phyloP scores from a whole-genome alignment of 2,329 filamentous ascomycete species.

The Ceratocystiopsis brevicomis region DNA sequence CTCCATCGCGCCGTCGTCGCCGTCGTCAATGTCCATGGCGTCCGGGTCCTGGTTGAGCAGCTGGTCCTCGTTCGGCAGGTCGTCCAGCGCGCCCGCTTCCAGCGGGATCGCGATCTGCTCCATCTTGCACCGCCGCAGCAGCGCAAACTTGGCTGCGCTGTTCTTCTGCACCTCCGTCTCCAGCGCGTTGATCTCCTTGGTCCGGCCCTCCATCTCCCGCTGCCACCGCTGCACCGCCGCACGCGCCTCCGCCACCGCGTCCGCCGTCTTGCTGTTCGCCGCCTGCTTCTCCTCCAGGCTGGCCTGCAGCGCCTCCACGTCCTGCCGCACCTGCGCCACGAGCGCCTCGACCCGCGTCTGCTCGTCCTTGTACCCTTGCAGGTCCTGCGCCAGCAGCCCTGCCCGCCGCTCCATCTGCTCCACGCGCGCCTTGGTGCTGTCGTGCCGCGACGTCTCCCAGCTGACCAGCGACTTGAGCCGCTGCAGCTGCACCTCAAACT shows the following conservation, averaged over 20 bases:
- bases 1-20: conserved; percentile 38
- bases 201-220: conserved; percentile 56
- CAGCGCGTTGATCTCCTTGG: conserved; percentile 58
- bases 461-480: conserved; percentile 44
- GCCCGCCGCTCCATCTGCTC: conserved; percentile 47
- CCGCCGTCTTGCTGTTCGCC: conserved; percentile 48
- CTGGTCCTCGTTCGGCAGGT: conserved; percentile 72
- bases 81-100: conserved; percentile 56
- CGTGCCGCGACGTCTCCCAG: conserved; percentile 34
- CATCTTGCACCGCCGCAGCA: conserved; percentile 77
- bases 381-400: conserved; percentile 46
- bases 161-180: conserved; percentile 77
- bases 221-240: conserved; percentile 66
- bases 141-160: conserved; percentile 62
- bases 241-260: conserved; percentile 61
- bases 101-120: conserved; percentile 84
- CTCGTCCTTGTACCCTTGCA: conserved; percentile 50
- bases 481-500: conserved; percentile 71
- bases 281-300: conserved; percentile 49
- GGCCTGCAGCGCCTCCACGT: conserved; percentile 58
- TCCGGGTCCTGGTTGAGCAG: conserved; percentile 61
- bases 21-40: conserved; percentile 81
- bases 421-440: conserved; percentile 48
- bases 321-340: conserved; percentile 53
- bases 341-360: conserved; percentile 57